Evolutionary conservation across 768 basidiomycete species (phyloP), one percentile per base, ranked within the genome.

Genomic region (Exsudoporus frostii): DNA sequence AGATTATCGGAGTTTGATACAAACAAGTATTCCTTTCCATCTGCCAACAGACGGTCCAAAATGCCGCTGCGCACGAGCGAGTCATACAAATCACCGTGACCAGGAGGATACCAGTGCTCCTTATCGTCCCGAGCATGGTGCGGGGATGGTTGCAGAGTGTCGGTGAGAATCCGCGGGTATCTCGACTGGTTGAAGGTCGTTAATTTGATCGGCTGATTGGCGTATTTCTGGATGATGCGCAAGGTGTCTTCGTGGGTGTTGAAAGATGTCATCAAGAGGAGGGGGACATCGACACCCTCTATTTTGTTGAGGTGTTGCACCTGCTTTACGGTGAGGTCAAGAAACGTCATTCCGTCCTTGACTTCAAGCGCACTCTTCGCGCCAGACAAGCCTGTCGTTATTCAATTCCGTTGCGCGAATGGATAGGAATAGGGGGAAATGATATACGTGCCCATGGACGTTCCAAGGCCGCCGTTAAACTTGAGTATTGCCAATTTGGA

Each of bases 261-360:
- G 81, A 98, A 98, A 51, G 92, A 96, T 67, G 94, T 97, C 96
- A 97, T 96, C 66, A 98, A 84, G 75, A 97, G 89, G 71, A 97
- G 88, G n/a, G 92, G 94, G 41, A 96, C 91, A 73, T 97, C 88
- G 72, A 91, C 87, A 58, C 82, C 83, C 67, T 83, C 77, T 45
- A 83, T 81, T 48, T 85, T 88, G 79, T 95, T 94, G 67, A 96
- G 85, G 71, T 96, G 91, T 79, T 97, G 92, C 65, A 98, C 93
- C 74, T 97, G 94, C 60, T 92, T 83, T 42, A 98, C 92, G 51
- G 84, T 88, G 57, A 98, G 81, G 71, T 98, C 95, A 57, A 98
- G 84, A 84, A 97, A 98, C 47, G 90, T 95, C 94, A 96, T 93
- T 69, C 92, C 93, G 63, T 97, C 89, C 74, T 96, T 89, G 75